Conservation (phyloP, 2,329 filamentous ascomycete species). For the Juglanconis oblonga region DNA sequence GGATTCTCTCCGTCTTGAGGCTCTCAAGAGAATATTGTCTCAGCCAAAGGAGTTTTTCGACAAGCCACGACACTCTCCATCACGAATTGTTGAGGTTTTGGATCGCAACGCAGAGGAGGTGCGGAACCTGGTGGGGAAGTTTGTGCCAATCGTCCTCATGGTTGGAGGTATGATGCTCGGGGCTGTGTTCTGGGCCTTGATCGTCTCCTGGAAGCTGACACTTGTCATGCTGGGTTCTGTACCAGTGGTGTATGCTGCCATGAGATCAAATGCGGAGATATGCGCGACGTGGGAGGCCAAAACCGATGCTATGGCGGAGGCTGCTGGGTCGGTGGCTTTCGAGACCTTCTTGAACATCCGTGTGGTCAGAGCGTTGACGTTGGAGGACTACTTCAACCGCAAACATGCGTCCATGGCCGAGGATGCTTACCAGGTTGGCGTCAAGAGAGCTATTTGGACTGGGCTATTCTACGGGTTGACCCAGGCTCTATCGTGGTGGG, state of each 20-base stretch:
- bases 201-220: constrained; percentile 75
- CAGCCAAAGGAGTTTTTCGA: constrained; percentile 83
- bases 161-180: constrained; percentile 64
- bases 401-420: constrained; percentile 57
- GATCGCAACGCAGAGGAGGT: constrained; percentile 86
- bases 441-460: constrained; percentile 62
- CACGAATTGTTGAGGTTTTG: constrained; percentile 65
- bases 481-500: constrained; percentile 68
- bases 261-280: constrained; percentile 61
- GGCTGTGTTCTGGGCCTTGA: constrained; percentile 72
- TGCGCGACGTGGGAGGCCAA: constrained; percentile 70
- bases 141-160: constrained; percentile 67
- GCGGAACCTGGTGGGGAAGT: constrained; percentile 76
- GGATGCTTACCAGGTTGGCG: constrained; percentile 56
- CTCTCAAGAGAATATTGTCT: constrained; percentile 66
- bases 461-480: constrained; percentile 76
- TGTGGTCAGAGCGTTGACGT: constrained; percentile 70
- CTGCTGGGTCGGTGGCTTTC: constrained; percentile 60
- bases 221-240: constrained; percentile 69
- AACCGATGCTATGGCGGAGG: constrained; percentile 61
- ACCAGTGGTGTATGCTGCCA: constrained; percentile 65
- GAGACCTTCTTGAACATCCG: constrained; percentile 79
- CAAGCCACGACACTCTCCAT: constrained; percentile 59
- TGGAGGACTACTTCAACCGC: constrained; percentile 67
- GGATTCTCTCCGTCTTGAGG: constrained; percentile 64